A percentile compares a stretch with the other conserved stretches of the same genome.
These are phyloP conservation scores for Phragmites australis DNA, from an alignment of 176 grass and related monocot species.

Conservation along the genomic window DNA sequence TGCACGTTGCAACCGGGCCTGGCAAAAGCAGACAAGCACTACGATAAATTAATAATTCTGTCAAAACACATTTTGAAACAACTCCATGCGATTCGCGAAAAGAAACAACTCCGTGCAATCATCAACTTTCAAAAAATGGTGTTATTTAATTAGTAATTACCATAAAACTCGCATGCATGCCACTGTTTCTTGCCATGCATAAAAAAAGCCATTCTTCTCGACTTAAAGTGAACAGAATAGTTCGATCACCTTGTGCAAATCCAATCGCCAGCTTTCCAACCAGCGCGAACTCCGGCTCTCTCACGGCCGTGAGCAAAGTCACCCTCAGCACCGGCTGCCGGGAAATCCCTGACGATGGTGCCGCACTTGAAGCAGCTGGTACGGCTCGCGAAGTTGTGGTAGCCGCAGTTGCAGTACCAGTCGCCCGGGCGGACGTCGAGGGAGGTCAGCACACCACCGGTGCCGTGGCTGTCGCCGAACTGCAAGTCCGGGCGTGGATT, in stretches of 20 bases:
- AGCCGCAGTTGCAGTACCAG: conserved; percentile 95
- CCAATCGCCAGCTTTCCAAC: conserved; percentile 89
- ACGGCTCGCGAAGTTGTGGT: conserved; percentile 95
- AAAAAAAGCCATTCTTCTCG: background rate
- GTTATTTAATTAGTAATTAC: background rate
- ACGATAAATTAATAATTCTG: background rate
- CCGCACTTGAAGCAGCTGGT: conserved; percentile 82
- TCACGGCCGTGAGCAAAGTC: conserved; percentile 30
- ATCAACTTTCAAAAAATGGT: background rate
- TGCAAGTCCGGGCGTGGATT: conserved; percentile 47
- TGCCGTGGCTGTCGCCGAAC: conserved; percentile 25
- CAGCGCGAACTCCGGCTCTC: conserved; percentile 37
- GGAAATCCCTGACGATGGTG: conserved; percentile 55
- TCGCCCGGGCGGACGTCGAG: conserved; percentile 70
- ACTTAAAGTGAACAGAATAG: conserved; percentile 14
- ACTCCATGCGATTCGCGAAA: background rate
- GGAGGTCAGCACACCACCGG: conserved; percentile 51
- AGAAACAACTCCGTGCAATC: no score
- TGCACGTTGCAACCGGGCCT: conserved; percentile 92
- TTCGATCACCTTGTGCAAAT: conserved; percentile 73
- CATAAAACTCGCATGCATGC: conserved; percentile 13
- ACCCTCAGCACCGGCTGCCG: conserved; percentile 39
- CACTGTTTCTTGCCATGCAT: conserved; percentile 32
- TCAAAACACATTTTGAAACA: background rate
- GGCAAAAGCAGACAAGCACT: background rate